Percentiles rank a stretch among this genome's conserved stretches.
Evolutionary conservation across 2,329 filamentous ascomycete species (phyloP).

Genomic region (Colletotrichum liaoningense): DNA sequence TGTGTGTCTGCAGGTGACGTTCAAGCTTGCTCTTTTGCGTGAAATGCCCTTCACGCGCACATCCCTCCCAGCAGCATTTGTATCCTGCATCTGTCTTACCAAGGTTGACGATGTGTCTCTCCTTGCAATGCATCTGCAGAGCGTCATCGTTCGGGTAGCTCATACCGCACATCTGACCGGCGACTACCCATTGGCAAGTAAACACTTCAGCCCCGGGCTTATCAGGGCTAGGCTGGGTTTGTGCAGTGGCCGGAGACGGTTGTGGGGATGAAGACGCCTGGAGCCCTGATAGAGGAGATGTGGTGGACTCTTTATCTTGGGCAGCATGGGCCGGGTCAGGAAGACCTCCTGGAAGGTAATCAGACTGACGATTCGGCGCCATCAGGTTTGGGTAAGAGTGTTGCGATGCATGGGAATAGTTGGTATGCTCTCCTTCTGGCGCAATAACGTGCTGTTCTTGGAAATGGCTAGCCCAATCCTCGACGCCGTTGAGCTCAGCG

Average conservation of each 20-base stretch:
- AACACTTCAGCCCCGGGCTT: constrained; percentile 37
- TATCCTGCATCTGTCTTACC: constrained; percentile 54
- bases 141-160: constrained; percentile 57
- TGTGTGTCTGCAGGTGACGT: constrained; percentile 74
- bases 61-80: constrained; percentile 67
- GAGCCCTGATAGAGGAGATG: not conserved
- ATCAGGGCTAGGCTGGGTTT: not conserved
- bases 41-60: constrained; percentile 65
- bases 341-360: not conserved
- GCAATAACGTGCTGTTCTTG: not conserved
- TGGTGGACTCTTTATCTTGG: not conserved
- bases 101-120: constrained; percentile 59
- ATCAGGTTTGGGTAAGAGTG: not conserved
- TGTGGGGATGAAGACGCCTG: constrained; percentile 3
- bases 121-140: constrained; percentile 67
- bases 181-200: constrained; percentile 47
- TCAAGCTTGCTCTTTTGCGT: constrained; percentile 72
- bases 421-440: not conserved
- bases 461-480: constrained; percentile 14
- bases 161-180: constrained; percentile 45
- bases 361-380: not conserved
- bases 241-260: not conserved
- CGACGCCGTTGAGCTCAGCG: not conserved
- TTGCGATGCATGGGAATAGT: not conserved
- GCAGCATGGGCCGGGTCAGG: not conserved